Conservation (phyloP, 331 rosid genomes). For the Malus hybrid region DNA sequence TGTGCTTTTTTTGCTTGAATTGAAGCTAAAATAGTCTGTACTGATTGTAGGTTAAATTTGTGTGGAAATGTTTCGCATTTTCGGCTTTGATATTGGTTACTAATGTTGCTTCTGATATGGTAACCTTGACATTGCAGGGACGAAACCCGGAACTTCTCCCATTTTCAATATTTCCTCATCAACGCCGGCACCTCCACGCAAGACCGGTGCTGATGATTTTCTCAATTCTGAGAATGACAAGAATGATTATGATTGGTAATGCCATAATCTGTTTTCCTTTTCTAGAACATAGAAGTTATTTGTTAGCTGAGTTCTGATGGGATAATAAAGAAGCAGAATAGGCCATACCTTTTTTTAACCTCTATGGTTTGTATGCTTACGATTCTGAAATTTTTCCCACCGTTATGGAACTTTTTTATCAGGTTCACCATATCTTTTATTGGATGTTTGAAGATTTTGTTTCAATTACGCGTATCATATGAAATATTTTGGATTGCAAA, state of each 20-base stretch:
- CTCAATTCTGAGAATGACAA: slow-evolving; percentile 88
- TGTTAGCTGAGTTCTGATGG: too few species aligned
- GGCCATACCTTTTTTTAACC: too few species aligned
- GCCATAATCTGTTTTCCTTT: background rate
- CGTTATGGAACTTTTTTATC: background rate
- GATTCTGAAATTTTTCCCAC: background rate
- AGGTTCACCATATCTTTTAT: background rate
- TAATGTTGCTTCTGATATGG: slow-evolving; percentile 7
- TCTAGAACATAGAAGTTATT: too few species aligned
- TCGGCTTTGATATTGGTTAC: background rate
- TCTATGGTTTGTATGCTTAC: background rate
- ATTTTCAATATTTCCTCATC: slow-evolving; percentile 62
- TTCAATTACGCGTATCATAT: background rate
- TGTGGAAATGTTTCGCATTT: background rate
- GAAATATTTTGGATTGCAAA: background rate
- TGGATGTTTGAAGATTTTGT: background rate
- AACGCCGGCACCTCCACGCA: slow-evolving; percentile 57
- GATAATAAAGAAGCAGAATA: too few species aligned
- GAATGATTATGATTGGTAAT: slow-evolving; percentile 95
- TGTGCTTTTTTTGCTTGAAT: background rate
- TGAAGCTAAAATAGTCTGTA: background rate
- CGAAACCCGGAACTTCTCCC: slow-evolving; percentile 55
- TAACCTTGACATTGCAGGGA: slow-evolving; percentile 34
- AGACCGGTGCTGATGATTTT: slow-evolving; percentile 81
- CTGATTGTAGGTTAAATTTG: background rate